Evolutionary conservation across 1,284 basidiomycete species (phyloP).

Genomic region (Ganoderma boninense): DNA sequence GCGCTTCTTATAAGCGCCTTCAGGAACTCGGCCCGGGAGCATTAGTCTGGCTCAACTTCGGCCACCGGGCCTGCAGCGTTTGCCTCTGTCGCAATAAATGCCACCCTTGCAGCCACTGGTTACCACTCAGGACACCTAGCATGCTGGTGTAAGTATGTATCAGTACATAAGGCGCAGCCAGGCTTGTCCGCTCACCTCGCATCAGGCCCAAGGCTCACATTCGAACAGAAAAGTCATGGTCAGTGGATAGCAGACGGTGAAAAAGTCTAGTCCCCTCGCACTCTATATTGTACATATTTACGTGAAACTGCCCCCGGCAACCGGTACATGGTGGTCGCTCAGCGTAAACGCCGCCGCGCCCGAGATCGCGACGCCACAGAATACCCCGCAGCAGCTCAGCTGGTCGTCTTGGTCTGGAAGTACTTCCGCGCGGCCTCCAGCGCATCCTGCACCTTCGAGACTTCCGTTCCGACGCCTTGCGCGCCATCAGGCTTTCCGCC

Average conservation of each 20-base stretch:
- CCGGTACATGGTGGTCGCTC: neutral
- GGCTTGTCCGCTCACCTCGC: neutral
- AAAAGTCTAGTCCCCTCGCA: constrained; percentile 12
- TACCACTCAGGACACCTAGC: neutral
- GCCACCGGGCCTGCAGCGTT: neutral
- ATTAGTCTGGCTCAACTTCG: neutral
- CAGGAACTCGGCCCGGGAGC: neutral
- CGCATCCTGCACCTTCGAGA: constrained; percentile 75
- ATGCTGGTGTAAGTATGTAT: neutral
- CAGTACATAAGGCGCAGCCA: constrained; percentile 10
- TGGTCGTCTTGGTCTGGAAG: constrained; percentile 33
- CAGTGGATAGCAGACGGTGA: neutral
- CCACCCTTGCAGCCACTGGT: neutral
- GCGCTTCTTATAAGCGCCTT: neutral
- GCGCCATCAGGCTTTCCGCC: constrained; percentile 93
- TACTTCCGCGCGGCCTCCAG: constrained; percentile 64
- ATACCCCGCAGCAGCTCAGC: constrained; percentile 20
- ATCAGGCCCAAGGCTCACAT: neutral
- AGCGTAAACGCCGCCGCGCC: neutral
- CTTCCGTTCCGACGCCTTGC: constrained; percentile 84
- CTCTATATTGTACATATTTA: constrained; percentile 32
- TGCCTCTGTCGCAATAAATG: neutral
- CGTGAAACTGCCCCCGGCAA: constrained; percentile 24
- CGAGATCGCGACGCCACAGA: neutral
- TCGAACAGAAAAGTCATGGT: neutral